Conservation (phyloP, 805 yeast species). For the Schwanniomyces sp. region DNA sequence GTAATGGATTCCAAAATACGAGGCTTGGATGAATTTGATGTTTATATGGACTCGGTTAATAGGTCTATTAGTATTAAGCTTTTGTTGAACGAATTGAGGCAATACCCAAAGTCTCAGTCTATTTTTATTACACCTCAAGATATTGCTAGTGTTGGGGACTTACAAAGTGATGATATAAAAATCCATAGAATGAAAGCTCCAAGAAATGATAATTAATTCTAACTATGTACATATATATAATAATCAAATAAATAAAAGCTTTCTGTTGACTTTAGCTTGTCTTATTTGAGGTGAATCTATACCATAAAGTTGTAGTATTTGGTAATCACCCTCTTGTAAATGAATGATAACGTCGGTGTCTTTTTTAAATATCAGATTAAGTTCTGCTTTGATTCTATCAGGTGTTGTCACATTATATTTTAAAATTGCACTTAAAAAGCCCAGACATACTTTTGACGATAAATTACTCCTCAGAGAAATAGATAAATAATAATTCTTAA, state of each 20-base stretch:
- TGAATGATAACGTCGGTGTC: not conserved
- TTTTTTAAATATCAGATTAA: conserved; percentile 4
- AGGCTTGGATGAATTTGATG: conserved; percentile 96
- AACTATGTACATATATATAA: conserved; percentile 4
- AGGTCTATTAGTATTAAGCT: conserved; percentile 75
- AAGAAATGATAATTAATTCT: conserved; percentile 13
- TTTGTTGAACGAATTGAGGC: conserved; percentile 65
- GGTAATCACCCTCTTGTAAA: conserved; percentile 3
- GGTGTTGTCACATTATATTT: not conserved
- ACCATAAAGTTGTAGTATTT: not conserved
- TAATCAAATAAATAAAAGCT: not conserved
- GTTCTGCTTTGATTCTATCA: not conserved
- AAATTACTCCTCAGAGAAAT: not conserved
- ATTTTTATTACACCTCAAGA: conserved; percentile 94
- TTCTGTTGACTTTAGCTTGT: conserved; percentile 1
- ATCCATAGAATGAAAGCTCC: conserved; percentile 60
- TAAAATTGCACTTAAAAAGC: conserved; percentile 2
- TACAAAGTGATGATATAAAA: conserved; percentile 51
- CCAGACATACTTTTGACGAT: conserved; percentile 4
- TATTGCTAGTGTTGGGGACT: conserved; percentile 67
- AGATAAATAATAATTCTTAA: not conserved
- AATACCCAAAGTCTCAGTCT: conserved; percentile 72
- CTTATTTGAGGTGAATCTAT: not conserved
- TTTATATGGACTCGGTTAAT: conserved; percentile 93
- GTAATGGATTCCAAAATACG: conserved; percentile 85